Base-by-base conservation (phyloP, 352 stramenopile genomes). In the Phytophthora pluvialis region DNA sequence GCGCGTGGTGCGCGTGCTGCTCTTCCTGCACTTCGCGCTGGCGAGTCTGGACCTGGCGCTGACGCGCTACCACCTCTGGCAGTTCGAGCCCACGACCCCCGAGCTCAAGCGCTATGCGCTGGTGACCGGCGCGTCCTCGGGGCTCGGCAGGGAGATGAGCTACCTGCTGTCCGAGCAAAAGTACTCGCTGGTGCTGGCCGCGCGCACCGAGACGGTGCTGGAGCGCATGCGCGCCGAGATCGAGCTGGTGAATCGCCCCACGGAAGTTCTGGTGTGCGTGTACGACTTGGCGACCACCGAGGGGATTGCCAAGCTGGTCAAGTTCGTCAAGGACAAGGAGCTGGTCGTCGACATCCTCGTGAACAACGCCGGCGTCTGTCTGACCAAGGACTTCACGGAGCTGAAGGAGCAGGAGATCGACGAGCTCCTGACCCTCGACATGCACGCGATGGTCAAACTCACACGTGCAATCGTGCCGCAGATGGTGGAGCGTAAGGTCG, bases 271-370 rank as follows among this genome's bases (percentile, higher is more conserved):
- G 9, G 73, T 86, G 45, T 92, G 83, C 59, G 71, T 57, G 5
- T 89, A 77, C 45, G 83, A 94, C 57, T 48, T 95, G 47, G 56
- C 72, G 10, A 91, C 75, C 2, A 36, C 62, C 3, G 56, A 75
- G 2, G 86, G 86, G 8, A 77, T 92, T n/a, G 42, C 78, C 32
- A 83, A 71, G 50, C 70, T 95, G 12, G 45, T 90, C 6, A 56
- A 73, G n/a, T 85, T 85, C 38, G 60, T 94, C 8, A 57, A 72
- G 26, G 61, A 84, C 35, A 82, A 89, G 47, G 67, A 89, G 25
- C 49, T 91, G 15, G 57, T 89, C 16, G 68, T 97, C 46, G 89
- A 96, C 45, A 88, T 97, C 36, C 77, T 97, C 5, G 67, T 97
- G 38, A 96, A 96, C 70, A 95, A 94, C 52, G 89, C 81, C 2